Evolutionary conservation across 257 asterid genomes (phyloP).

Genomic region (Prunella vulgaris): DNA sequence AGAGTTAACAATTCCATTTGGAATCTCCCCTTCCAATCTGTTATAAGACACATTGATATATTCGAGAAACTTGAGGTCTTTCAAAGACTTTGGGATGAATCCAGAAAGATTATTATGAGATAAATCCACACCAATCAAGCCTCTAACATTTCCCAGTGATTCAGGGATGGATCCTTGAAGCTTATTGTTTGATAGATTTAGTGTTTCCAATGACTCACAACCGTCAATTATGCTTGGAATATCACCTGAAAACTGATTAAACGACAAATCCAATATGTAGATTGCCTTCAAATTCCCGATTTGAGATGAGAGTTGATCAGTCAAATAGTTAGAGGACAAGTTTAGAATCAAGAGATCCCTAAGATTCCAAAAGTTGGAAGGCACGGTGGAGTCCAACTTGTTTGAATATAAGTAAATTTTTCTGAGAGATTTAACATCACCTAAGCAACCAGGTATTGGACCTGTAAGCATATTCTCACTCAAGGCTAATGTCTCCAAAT

Average conservation of each 20-base stretch:
- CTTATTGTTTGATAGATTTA: background rate
- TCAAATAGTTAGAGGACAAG: background rate
- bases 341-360: background rate
- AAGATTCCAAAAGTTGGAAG: background rate
- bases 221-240: background rate
- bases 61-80: background rate
- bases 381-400: background rate
- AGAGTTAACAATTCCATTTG: background rate
- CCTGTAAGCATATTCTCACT: background rate
- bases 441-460: background rate
- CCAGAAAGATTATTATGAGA: background rate
- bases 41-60: background rate
- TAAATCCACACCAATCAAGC: background rate
- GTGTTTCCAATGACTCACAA: background rate
- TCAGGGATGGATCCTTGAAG: background rate
- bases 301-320: background rate
- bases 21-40: conserved; percentile 14
- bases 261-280: background rate
- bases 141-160: background rate
- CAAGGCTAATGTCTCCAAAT: background rate
- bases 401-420: background rate
- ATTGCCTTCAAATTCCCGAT: background rate
- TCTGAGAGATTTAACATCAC: background rate
- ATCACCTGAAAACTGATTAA: background rate
- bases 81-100: background rate